These are phyloP conservation scores for Omphalotus guepiniiformis DNA, from an alignment of 768 basidiomycete species.

Conservation along the genomic window DNA sequence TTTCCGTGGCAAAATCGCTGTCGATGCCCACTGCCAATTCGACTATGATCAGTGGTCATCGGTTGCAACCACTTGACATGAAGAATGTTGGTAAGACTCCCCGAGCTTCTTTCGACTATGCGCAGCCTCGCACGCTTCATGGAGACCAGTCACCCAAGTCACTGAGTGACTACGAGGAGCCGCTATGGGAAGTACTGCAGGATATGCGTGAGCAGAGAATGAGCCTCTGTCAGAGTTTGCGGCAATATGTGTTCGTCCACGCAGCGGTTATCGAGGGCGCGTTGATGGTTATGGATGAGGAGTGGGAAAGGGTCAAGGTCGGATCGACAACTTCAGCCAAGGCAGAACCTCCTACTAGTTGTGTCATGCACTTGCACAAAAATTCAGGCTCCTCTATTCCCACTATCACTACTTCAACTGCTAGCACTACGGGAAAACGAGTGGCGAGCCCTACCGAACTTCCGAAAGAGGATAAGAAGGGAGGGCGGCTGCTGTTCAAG, in stretches of 20 bases:
- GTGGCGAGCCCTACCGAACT: constrained; percentile 71
- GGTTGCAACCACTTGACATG: neutral
- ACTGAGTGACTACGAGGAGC: constrained; percentile 65
- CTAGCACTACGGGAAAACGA: constrained; percentile 55
- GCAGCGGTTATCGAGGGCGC: constrained; percentile 80
- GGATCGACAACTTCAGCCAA: too few species aligned
- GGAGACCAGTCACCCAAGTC: constrained; percentile 48
- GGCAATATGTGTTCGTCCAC: constrained; percentile 95
- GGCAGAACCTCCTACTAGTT: too few species aligned
- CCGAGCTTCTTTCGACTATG: constrained; percentile 46
- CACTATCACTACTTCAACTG: constrained; percentile 17
- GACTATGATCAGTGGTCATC: neutral
- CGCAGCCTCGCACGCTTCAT: constrained; percentile 60
- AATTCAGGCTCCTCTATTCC: too few species aligned
- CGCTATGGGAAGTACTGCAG: constrained; percentile 78
- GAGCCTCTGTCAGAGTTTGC: constrained; percentile 91
- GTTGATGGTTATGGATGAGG: constrained; percentile 72
- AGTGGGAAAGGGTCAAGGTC: constrained; percentile 33
- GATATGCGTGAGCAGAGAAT: constrained; percentile 96
- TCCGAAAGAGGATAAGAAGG: constrained; percentile 54
- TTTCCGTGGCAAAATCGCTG: too few species aligned
- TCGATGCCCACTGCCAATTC: neutral
- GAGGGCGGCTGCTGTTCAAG: constrained; percentile 54
- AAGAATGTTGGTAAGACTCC: constrained; percentile 1
- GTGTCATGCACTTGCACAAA: too few species aligned